Conservation (phyloP, 2,329 filamentous ascomycete species). For the Onygenales sp. region DNA sequence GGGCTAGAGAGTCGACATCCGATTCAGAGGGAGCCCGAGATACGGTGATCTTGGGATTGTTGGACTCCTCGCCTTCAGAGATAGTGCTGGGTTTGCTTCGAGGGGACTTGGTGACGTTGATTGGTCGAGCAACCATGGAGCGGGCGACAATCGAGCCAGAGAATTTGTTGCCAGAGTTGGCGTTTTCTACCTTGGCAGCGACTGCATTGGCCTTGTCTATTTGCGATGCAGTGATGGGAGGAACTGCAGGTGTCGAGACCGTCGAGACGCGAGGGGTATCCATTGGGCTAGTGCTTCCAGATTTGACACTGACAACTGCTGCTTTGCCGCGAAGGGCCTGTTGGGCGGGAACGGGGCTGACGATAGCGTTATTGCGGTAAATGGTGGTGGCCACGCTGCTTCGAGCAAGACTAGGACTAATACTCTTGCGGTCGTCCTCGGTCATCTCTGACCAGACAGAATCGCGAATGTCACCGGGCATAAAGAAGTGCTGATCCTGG, state of each 20-base stretch:
- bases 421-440: slow-evolving; percentile 41
- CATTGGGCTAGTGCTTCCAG: slow-evolving; percentile 47
- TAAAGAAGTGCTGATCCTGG: slow-evolving; percentile 83
- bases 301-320: slow-evolving; percentile 86
- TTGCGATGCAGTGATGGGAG: slow-evolving; percentile 50
- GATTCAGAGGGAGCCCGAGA: slow-evolving; percentile 12
- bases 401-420: slow-evolving; percentile 37
- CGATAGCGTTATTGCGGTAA: slow-evolving; percentile 81
- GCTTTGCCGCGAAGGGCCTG: slow-evolving; percentile 82
- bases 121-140: slow-evolving; percentile 33
- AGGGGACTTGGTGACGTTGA: slow-evolving; percentile 32
- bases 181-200: slow-evolving; percentile 11
- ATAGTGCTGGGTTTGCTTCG: slow-evolving; percentile 23
- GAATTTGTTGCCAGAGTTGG: slow-evolving; percentile 5
- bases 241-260: slow-evolving; percentile 58
- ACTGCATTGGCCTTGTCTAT: slow-evolving; percentile 29
- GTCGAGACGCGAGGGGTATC: slow-evolving; percentile 30
- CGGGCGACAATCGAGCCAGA: slow-evolving; percentile 36
- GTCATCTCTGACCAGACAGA: slow-evolving; percentile 80
- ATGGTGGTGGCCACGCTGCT: slow-evolving; percentile 82
- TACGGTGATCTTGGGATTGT: slow-evolving; percentile 6
- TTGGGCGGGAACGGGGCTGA: slow-evolving; percentile 69
- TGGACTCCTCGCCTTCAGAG: slow-evolving; percentile 19
- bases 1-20: neutral
- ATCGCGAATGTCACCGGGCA: slow-evolving; percentile 80